phyloP scores from a whole-genome alignment of 2,329 filamentous ascomycete genomes.

The Apiospora sp. region DNA sequence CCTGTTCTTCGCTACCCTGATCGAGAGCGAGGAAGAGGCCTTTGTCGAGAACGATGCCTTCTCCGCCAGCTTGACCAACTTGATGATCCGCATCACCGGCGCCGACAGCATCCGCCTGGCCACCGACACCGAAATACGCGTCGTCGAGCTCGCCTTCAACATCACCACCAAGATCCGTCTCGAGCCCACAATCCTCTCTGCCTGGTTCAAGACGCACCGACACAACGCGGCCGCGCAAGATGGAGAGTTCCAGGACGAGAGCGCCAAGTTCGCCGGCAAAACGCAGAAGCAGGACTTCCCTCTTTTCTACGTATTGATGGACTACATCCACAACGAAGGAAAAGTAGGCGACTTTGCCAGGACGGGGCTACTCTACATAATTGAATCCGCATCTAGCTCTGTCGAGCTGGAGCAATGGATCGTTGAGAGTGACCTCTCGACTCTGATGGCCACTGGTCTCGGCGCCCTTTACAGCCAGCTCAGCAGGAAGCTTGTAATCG shows the following conservation, averaged over 20 bases:
- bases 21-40: constrained; percentile 96
- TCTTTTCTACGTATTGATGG: constrained; percentile 92
- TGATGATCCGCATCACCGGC: constrained; percentile 81
- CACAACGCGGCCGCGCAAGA: constrained; percentile 40
- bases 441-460: constrained; percentile 94
- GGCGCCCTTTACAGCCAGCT: constrained; percentile 76
- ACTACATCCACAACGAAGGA: constrained; percentile 96
- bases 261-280: constrained; percentile 79
- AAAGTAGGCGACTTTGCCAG: constrained; percentile 94
- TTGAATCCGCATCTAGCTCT: constrained; percentile 88
- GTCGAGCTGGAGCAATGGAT: constrained; percentile 91
- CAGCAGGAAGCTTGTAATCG: constrained; percentile 81
- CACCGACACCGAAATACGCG: constrained; percentile 83
- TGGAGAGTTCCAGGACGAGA: constrained; percentile 54
- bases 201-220: constrained; percentile 82
- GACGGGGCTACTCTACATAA: constrained; percentile 93
- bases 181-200: constrained; percentile 83
- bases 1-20: constrained; percentile 86
- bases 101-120: constrained; percentile 77
- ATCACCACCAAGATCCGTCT: constrained; percentile 95
- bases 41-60: constrained; percentile 89
- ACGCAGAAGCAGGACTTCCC: constrained; percentile 94
- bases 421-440: constrained; percentile 94
- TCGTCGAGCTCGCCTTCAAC: constrained; percentile 94
- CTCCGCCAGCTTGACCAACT: constrained; percentile 84